These are phyloP conservation scores for Phytophthora crassamura DNA, from an alignment of 352 stramenopile genomes.

Conservation along the genomic window DNA sequence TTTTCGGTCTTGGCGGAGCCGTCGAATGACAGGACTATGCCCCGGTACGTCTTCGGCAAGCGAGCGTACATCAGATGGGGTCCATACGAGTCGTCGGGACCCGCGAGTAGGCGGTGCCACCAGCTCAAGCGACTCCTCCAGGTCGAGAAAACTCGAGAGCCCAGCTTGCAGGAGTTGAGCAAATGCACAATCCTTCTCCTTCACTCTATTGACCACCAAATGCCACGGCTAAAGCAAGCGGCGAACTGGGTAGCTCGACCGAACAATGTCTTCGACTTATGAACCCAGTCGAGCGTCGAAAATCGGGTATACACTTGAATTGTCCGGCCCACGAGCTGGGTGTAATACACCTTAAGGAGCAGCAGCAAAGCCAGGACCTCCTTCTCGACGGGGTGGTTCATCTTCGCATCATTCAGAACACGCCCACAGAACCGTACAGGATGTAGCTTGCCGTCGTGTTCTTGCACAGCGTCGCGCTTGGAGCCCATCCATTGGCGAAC, in stretches of 20 bases:
- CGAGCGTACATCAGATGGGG: constrained; percentile 2
- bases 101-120: constrained; percentile 2
- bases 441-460: constrained; percentile 6
- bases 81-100: not conserved
- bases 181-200: constrained; percentile 7
- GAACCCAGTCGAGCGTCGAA: constrained; percentile 27
- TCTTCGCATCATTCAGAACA: constrained; percentile 12
- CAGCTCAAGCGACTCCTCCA: not conserved
- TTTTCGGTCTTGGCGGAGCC: constrained; percentile 18
- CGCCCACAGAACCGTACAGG: too few relatives aligned
- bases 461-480: constrained; percentile 15
- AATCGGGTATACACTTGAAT: constrained; percentile 22
- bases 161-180: not conserved
- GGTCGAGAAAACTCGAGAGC: not conserved
- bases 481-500: constrained; percentile 20
- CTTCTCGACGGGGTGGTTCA: constrained; percentile 5
- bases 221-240: constrained; percentile 15
- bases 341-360: constrained; percentile 15
- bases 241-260: constrained; percentile 11
- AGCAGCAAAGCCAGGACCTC: constrained; percentile 18
- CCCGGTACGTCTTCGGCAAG: not conserved
- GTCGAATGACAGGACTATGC: constrained; percentile 26
- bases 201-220: not conserved
- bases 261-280: constrained; percentile 12
- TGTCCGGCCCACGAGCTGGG: not conserved